These are phyloP conservation scores for Lyophyllum shimeji DNA, from an alignment of 768 basidiomycete genomes.

Conservation along the genomic window DNA sequence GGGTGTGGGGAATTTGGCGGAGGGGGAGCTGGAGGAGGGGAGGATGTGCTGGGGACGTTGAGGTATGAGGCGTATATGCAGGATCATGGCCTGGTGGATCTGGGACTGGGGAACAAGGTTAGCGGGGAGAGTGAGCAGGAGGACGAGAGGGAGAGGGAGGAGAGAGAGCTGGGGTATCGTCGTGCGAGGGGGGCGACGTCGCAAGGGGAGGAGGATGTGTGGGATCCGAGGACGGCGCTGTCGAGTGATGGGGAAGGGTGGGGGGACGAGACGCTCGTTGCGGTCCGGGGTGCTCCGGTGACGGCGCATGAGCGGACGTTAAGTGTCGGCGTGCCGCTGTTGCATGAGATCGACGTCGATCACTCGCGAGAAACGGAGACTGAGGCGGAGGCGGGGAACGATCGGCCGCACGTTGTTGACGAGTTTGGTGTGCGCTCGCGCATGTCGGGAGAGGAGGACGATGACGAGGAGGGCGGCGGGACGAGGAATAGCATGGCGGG, in stretches of 20 bases:
- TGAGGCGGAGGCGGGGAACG: background rate
- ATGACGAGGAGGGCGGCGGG: conserved; percentile 20
- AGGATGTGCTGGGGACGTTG: conserved; percentile 29
- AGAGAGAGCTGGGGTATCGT: conserved; percentile 4
- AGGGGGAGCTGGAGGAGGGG: conserved; percentile 4
- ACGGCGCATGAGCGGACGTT: conserved; percentile 22
- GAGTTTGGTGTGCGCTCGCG: conserved; percentile 10
- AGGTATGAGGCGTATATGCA: conserved; percentile 39
- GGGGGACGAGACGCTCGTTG: conserved; percentile 23
- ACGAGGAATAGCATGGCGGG: conserved; percentile 39
- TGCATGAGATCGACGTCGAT: conserved; percentile 20
- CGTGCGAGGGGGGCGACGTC: background rate
- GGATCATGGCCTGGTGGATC: conserved; percentile 30
- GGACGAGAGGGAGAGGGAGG: background rate
- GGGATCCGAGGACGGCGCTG: conserved; percentile 12
- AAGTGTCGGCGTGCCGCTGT: conserved; percentile 31
- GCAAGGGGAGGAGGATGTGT: conserved; percentile 1
- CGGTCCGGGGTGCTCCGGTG: background rate
- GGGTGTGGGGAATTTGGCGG: background rate
- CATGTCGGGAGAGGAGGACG: background rate
- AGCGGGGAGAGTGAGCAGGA: conserved; percentile 26
- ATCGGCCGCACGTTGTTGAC: background rate
- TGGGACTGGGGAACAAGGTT: conserved; percentile 30
- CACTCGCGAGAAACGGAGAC: too few relatives aligned
- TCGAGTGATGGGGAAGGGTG: conserved; percentile 1